Percentiles rank a stretch among this genome's conserved stretches.
Conservation (phyloP, 345 rosid genomes). For the rapeseed (Brassica napus) region DNA sequence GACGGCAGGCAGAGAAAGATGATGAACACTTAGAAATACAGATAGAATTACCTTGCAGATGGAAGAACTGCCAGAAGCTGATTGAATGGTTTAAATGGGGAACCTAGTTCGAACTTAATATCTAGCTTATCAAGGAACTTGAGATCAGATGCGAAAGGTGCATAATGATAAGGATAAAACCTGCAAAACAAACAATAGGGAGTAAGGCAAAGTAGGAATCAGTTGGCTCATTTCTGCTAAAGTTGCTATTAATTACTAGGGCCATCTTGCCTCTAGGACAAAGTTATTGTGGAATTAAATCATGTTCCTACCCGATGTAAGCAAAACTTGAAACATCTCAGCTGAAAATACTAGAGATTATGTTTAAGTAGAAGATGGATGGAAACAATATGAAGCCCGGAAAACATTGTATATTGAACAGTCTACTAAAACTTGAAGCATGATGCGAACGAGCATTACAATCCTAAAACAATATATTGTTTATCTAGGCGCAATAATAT, state of each 20-base stretch:
- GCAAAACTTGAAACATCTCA: neutral
- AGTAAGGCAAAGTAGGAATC: conserved; percentile 11
- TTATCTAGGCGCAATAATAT: neutral
- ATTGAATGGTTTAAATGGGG: conserved; percentile 89
- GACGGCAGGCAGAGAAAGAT: neutral
- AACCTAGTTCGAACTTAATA: conserved; percentile 68
- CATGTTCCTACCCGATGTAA: neutral
- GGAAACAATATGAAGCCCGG: neutral
- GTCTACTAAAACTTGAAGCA: neutral
- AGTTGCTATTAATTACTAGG: conserved; percentile 6
- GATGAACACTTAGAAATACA: conserved; percentile 12
- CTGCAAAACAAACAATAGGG: conserved; percentile 43
- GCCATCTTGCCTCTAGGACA: conserved; percentile 9
- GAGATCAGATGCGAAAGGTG: conserved; percentile 98
- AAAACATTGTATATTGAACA: neutral
- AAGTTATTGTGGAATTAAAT: neutral
- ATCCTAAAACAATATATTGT: conserved; percentile 2
- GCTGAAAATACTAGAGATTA: conserved; percentile 1
- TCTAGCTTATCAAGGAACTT: conserved; percentile 70
- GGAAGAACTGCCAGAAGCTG: conserved; percentile 96
- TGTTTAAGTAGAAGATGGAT: neutral
- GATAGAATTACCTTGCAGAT: conserved; percentile 69
- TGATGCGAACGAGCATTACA: neutral
- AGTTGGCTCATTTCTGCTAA: conserved; percentile 5
- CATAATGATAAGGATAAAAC: conserved; percentile 98